Base-by-base conservation (phyloP, 768 basidiomycete genomes). In the Suillus hirtellus region DNA sequence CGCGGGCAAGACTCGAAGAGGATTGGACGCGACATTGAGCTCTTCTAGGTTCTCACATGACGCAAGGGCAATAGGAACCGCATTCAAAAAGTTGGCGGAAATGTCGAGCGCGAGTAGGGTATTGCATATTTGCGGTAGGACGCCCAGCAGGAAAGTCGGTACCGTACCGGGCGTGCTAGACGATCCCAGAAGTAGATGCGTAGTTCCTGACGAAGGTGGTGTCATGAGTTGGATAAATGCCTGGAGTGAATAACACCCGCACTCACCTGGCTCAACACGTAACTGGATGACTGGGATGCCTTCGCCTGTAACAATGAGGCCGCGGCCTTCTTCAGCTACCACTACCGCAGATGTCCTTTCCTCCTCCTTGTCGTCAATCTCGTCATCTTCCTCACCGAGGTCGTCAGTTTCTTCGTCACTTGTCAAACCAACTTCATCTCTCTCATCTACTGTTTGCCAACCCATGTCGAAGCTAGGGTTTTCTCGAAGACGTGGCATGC, bases 61-160 rank as follows among this genome's bases (percentile, higher is more conserved):
- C n/a, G 87, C 87, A 52, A 99, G 84, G 19, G 89, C 85, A 21
- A 90, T 88, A 12, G 97, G 95, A 53, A 99, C 78, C 42, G 90
- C 89, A 49, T 86, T 85, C 54, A 96, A 83, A 69, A 90, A 90
- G 74, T 96, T 96, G 66, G 88, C 86, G 40, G 95, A 95, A 47
- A 99, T 90, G 76, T 99, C 97, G 52, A 99, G 85, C 11, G 93
- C 95, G 63, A 99, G 87, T 50, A 99, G 84, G 34, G 92, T 89
- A 59, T 83, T 79, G 52, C 84, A 81, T 63, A 96, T 91, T 65
- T 86, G 84, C 31, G 93, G 92, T 3, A 98, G 78, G 8, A 82
- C 81, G 60, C 73, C 79, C 12, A 86, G 82, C 61, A 99, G 82
- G 73, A 96, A 93, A 2, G 84, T 70, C 21, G 92, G 89, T 62